These are phyloP conservation scores for Mucor lusitanicus DNA, from an alignment of 371 early-diverging fungal genomes.

Conservation along the genomic window DNA sequence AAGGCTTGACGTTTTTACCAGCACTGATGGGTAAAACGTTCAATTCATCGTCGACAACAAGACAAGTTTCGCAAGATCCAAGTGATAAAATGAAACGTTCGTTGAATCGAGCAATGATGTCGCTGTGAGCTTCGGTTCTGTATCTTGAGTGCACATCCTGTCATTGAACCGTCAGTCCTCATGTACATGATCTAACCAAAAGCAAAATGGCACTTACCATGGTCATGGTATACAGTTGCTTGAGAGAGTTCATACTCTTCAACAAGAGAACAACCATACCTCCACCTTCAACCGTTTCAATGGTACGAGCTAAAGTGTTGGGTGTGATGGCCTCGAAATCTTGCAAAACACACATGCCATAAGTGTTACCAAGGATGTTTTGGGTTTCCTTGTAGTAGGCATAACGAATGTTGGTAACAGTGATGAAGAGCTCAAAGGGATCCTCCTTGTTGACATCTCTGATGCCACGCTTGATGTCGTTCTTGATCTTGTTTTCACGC, in stretches of 20 bases:
- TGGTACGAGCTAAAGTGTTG: conserved; percentile 95
- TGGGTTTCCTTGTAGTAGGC: conserved; percentile 99
- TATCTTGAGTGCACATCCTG: conserved; percentile 94
- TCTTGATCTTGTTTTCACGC: conserved; percentile 92
- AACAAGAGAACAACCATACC: conserved; percentile 95
- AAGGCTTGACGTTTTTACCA: conserved; percentile 89
- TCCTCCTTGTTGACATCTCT: conserved; percentile 91
- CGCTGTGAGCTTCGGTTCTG: conserved; percentile 91
- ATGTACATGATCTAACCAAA: too few relatives aligned
- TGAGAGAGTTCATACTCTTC: conserved; percentile 92
- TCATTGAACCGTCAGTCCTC: too few relatives aligned
- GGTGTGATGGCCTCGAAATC: conserved; percentile 99
- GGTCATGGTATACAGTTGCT: conserved; percentile 96
- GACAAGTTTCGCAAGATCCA: conserved; percentile 86
- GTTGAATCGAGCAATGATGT: conserved; percentile 96
- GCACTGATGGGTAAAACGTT: conserved; percentile 93
- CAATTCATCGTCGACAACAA: conserved; percentile 96
- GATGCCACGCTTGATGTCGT: conserved; percentile 87
- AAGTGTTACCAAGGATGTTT: conserved; percentile 98
- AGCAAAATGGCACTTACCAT: too few relatives aligned
- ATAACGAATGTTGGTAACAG: conserved; percentile 95
- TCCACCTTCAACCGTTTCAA: conserved; percentile 99
- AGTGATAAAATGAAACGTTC: conserved; percentile 97
- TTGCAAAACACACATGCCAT: conserved; percentile 98
- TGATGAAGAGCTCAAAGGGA: conserved; percentile 95